phyloP scores from a whole-genome alignment of 306 rosid species.

The Astragalus membranaceus region DNA sequence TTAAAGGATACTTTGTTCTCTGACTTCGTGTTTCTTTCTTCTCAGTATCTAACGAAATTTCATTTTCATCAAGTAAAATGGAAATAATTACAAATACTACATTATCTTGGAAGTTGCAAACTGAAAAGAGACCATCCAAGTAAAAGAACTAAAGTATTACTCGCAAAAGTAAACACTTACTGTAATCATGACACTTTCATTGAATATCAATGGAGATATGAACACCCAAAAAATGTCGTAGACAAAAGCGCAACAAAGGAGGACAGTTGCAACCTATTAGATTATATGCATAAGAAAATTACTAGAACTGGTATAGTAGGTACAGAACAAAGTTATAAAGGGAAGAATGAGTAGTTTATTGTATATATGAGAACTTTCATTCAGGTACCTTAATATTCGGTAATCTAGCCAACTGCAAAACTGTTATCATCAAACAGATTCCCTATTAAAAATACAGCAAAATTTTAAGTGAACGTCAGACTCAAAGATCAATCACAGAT shows the following conservation, averaged over 20 bases:
- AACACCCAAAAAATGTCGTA: constrained; percentile 99
- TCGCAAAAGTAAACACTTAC: constrained; percentile 37
- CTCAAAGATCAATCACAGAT: constrained; percentile 18
- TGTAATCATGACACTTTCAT: constrained; percentile 85
- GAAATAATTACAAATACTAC: neutral
- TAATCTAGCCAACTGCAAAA: constrained; percentile 79
- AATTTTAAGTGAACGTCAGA: constrained; percentile 13
- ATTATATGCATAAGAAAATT: constrained; percentile 4
- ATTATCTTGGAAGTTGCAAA: constrained; percentile 4
- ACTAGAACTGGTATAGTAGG: neutral
- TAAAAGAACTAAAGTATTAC: constrained; percentile 3
- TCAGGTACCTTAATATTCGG: constrained; percentile 86
- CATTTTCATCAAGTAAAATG: neutral
- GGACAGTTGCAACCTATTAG: constrained; percentile 93
- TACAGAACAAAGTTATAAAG: neutral
- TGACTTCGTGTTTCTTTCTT: neutral
- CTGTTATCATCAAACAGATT: constrained; percentile 91
- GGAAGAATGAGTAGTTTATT: neutral
- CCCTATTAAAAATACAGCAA: constrained; percentile 60
- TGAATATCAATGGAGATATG: constrained; percentile 68
- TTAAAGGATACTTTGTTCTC: neutral
- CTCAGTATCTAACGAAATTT: neutral
- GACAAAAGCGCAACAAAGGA: constrained; percentile 85
- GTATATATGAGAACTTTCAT: constrained; percentile 17
- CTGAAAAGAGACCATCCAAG: constrained; percentile 6